Percentiles rank a stretch among this genome's conserved stretches.
phyloP scores from a whole-genome alignment of 1,139 yeast genomes.

The Zygoascus meyerae region DNA sequence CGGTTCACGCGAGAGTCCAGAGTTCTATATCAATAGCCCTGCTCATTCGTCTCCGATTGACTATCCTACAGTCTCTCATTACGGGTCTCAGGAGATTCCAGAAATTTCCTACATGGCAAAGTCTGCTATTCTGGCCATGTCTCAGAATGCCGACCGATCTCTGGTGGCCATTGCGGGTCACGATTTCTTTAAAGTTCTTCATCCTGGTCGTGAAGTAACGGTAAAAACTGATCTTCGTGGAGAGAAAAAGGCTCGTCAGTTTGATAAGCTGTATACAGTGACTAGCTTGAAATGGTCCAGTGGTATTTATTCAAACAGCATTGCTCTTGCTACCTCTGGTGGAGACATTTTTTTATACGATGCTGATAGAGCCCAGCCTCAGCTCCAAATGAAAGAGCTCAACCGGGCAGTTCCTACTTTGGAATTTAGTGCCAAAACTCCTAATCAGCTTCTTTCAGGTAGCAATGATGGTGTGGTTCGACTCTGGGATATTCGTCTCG shows the following conservation, averaged over 20 bases:
- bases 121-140: conserved; percentile 30
- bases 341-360: conserved; percentile 43
- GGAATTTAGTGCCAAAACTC: conserved; percentile 56
- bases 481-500: conserved; percentile 76
- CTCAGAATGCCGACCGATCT: conserved; percentile 24
- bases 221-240: conserved; percentile 20
- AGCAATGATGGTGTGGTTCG: conserved; percentile 88
- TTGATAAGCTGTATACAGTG: conserved; percentile 31
- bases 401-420: conserved; percentile 76
- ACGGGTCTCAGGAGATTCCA: background rate
- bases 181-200: conserved; percentile 30
- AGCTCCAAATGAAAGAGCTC: conserved; percentile 53
- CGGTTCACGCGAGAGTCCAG: conserved; percentile 3
- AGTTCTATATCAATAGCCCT: background rate
- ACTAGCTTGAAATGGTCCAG: conserved; percentile 37
- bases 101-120: conserved; percentile 19
- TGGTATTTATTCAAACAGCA: conserved; percentile 21
- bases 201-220: conserved; percentile 19
- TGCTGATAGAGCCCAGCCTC: conserved; percentile 34
- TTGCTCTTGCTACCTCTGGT: conserved; percentile 30
- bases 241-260: conserved; percentile 23
- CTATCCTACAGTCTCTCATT: too few species aligned
- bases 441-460: conserved; percentile 66
- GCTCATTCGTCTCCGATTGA: too few species aligned
- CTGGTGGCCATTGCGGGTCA: conserved; percentile 32